Conservation (phyloP, 257 asterid species). For the Solanum sparsipilum region DNA sequence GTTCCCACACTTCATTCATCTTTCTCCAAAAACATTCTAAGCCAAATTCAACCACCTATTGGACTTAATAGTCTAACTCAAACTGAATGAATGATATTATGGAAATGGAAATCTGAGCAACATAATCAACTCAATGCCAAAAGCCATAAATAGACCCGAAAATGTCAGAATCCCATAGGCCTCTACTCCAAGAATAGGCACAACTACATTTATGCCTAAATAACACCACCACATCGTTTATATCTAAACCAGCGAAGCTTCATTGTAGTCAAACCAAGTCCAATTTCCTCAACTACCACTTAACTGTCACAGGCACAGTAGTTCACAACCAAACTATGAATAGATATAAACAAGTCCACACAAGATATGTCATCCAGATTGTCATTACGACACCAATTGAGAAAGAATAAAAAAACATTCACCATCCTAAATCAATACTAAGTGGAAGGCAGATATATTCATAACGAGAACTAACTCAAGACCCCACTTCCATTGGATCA, state of each 20-base stretch:
- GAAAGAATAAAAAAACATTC: neutral
- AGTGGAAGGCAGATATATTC: neutral
- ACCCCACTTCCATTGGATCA: neutral
- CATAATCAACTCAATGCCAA: neutral
- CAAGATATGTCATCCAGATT: neutral
- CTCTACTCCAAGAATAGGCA: neutral
- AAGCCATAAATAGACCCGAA: neutral
- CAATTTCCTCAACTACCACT: neutral
- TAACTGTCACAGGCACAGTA: neutral
- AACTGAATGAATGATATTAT: neutral
- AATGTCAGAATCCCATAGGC: neutral
- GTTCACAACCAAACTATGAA: neutral
- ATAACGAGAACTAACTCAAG: neutral
- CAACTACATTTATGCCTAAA: neutral
- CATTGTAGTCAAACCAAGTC: neutral
- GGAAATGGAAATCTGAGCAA: neutral
- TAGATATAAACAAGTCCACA: neutral
- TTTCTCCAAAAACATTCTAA: neutral
- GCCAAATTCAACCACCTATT: neutral
- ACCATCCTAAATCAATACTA: neutral
- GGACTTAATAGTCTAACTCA: neutral
- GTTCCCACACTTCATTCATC: neutral
- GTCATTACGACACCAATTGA: neutral
- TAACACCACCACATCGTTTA: neutral
- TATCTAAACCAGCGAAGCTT: neutral